Evolutionary conservation across 1,284 basidiomycete genomes (phyloP).

Genomic region (Puccinia polysora): DNA sequence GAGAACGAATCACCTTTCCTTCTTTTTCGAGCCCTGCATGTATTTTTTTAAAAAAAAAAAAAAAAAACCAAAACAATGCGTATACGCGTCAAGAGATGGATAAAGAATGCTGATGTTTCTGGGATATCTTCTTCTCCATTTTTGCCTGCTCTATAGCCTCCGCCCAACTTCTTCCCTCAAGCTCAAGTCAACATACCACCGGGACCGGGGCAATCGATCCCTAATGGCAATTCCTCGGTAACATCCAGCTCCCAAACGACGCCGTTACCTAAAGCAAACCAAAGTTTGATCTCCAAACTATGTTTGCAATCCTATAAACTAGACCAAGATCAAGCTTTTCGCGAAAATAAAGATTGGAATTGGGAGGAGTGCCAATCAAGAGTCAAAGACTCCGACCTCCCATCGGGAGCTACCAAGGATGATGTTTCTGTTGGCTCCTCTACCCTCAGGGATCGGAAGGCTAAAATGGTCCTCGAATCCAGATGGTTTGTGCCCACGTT

Average conservation of each 20-base stretch:
- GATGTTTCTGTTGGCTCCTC: neutral
- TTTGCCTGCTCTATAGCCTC: conserved; percentile 4
- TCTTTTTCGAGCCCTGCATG: neutral
- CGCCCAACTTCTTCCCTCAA: conserved; percentile 31
- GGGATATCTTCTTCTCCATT: neutral
- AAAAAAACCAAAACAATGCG: neutral
- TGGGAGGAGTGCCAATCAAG: neutral
- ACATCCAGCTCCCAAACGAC: conserved; percentile 2
- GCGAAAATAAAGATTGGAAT: conserved; percentile 10
- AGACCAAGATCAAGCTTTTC: conserved; percentile 20
- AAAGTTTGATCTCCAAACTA: conserved; percentile 25
- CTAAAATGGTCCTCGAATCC: conserved; percentile 32
- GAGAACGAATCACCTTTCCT: no score
- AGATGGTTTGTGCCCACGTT: conserved; percentile 11
- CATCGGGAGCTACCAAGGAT: neutral
- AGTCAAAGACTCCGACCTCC: neutral
- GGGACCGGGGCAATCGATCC: neutral
- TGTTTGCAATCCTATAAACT: conserved; percentile 19
- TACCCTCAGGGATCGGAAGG: conserved; percentile 13
- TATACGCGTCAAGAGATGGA: neutral
- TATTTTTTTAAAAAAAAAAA: neutral
- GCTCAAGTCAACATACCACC: neutral
- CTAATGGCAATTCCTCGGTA: neutral
- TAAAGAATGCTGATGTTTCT: no score
- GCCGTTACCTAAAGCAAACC: neutral